Evolutionary conservation across 2,329 filamentous ascomycete genomes (phyloP).

Genomic region (Fusarium sp.): DNA sequence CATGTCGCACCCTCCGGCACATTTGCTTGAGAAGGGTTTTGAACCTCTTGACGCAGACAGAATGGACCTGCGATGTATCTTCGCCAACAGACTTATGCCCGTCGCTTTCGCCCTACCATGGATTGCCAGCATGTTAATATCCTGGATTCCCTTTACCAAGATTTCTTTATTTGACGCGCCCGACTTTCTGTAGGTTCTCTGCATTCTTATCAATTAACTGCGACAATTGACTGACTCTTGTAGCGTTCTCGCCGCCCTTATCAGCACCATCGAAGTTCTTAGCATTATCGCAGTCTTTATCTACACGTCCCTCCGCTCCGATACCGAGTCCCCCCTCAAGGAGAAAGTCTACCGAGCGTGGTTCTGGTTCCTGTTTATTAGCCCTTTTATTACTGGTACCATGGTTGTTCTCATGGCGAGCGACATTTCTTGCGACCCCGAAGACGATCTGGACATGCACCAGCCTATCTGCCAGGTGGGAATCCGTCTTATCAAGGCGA

Average conservation of each 20-base stretch:
- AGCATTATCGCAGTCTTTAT: slow-evolving; percentile 31
- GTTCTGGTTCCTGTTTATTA: slow-evolving; percentile 36
- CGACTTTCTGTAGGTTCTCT: slow-evolving; percentile 20
- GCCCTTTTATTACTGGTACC: slow-evolving; percentile 18
- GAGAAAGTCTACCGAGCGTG: slow-evolving; percentile 21
- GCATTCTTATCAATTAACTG: too few relatives aligned
- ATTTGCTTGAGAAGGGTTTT: not conserved
- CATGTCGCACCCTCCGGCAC: not conserved
- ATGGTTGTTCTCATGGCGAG: slow-evolving; percentile 32
- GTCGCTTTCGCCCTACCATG: slow-evolving; percentile 30
- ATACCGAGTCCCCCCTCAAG: slow-evolving; percentile 4
- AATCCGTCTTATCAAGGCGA: slow-evolving; percentile 32
- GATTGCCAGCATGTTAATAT: slow-evolving; percentile 31
- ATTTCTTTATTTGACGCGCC: slow-evolving; percentile 24
- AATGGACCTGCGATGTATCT: slow-evolving; percentile 5
- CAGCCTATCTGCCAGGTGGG: slow-evolving; percentile 34
- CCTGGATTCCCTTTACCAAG: slow-evolving; percentile 32
- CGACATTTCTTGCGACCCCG: slow-evolving; percentile 33
- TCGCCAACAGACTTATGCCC: slow-evolving; percentile 17
- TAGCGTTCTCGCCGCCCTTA: slow-evolving; percentile 19
- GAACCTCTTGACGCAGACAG: not conserved
- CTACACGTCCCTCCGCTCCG: slow-evolving; percentile 17
- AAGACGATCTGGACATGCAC: slow-evolving; percentile 24
- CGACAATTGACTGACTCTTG: not conserved
- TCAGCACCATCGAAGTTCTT: slow-evolving; percentile 35